Evolutionary conservation across 1,284 basidiomycete genomes (phyloP).

Genomic region (Termitomyces sp.): DNA sequence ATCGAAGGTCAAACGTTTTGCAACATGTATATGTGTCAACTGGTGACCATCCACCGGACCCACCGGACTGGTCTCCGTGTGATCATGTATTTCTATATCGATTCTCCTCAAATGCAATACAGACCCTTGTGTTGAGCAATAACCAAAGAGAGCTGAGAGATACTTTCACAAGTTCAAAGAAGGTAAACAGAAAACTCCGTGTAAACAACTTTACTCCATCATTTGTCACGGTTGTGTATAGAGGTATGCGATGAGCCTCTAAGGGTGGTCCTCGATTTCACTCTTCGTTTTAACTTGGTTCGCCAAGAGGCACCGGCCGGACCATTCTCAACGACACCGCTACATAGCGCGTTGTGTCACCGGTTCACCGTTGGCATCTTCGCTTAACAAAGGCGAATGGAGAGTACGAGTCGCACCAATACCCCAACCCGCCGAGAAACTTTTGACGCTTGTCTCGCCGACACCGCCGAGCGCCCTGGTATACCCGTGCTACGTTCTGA

Average conservation of each 20-base stretch:
- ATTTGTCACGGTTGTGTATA: conserved; percentile 7
- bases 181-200: conserved; percentile 10
- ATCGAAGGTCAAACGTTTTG: conserved; percentile 18
- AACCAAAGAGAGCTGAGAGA: background rate
- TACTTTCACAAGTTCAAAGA: background rate
- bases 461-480: conserved; percentile 48
- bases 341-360: conserved; percentile 8
- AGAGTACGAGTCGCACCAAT: conserved; percentile 14
- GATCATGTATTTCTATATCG: conserved; percentile 2
- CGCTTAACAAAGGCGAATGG: conserved; percentile 16
- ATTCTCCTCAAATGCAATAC: background rate
- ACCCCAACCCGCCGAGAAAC: conserved; percentile 39
- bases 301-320: conserved; percentile 14
- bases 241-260: conserved; percentile 28
- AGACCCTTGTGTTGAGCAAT: background rate
- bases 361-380: conserved; percentile 9
- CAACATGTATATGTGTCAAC: conserved; percentile 14
- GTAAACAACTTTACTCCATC: conserved; percentile 15
- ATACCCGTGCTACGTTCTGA: conserved; percentile 59
- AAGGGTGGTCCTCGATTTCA: conserved; percentile 26
- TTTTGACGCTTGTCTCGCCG: conserved; percentile 47
- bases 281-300: conserved; percentile 11
- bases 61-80: background rate
- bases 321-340: conserved; percentile 8
- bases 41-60: background rate